These are phyloP conservation scores for Porphyrellus cyaneotinctus DNA, from an alignment of 768 basidiomycete genomes.

Conservation along the genomic window DNA sequence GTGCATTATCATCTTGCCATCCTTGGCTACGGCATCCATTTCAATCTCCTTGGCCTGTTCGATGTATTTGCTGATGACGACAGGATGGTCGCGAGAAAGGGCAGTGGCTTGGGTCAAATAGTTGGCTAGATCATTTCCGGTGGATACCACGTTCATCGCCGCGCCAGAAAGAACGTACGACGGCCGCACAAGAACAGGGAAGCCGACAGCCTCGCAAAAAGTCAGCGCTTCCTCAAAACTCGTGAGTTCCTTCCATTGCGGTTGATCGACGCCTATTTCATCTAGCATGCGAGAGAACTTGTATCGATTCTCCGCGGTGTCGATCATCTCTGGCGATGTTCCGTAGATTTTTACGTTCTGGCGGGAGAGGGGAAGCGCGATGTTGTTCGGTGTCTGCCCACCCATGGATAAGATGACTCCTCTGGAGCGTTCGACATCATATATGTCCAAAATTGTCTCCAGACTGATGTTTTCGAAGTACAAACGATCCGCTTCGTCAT, in stretches of 20 bases:
- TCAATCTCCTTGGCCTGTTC: slow-evolving; percentile 99
- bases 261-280: slow-evolving; percentile 98
- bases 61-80: slow-evolving; percentile 98
- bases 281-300: slow-evolving; percentile 98
- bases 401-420: slow-evolving; percentile 98
- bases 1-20: slow-evolving; percentile 98
- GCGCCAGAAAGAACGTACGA: slow-evolving; percentile 99
- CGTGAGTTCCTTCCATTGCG: slow-evolving; percentile 93
- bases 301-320: slow-evolving; percentile 98
- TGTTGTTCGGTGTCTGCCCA: slow-evolving; percentile 98
- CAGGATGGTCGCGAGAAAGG: slow-evolving; percentile 93
- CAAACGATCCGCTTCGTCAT: slow-evolving; percentile 95
- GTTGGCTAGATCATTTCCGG: slow-evolving; percentile 81
- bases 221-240: slow-evolving; percentile 80
- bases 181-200: slow-evolving; percentile 93
- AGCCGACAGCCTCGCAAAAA: slow-evolving; percentile 93
- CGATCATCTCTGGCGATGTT: slow-evolving; percentile 99
- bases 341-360: slow-evolving; percentile 99
- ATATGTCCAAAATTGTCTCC: slow-evolving; percentile 96
- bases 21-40: slow-evolving; percentile 98
- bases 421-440: slow-evolving; percentile 82
- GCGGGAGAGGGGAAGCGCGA: slow-evolving; percentile 90
- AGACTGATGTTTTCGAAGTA: slow-evolving; percentile 99
- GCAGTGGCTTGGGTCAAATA: slow-evolving; percentile 95
- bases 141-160: slow-evolving; percentile 99